Base-by-base conservation (phyloP, 768 basidiomycete genomes). In the Boletus vinaceobasis region DNA sequence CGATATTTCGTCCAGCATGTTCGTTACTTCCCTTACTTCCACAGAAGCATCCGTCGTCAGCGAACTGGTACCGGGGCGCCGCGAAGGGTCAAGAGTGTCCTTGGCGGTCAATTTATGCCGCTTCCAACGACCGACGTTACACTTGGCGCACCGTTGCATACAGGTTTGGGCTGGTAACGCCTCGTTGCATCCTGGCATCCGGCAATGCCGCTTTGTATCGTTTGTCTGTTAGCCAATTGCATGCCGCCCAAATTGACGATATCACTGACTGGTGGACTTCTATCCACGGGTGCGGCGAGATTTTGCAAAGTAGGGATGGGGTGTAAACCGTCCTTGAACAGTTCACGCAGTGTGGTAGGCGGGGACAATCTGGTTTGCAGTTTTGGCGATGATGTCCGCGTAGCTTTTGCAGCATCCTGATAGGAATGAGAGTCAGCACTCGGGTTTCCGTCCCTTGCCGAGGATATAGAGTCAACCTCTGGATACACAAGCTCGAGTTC, bases 121-220 rank as follows among this genome's bases (percentile, higher is more conserved):
- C 9, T 60, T 65, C 67, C 68, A 70, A 19, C 50, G 53, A 7
- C 29, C 23, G 19, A 63, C 19, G 43, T 50, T 53, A 42, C 67
- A 70, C 15, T 51, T 50, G 23, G 59, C 45, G 27, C 67, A 68
- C 9, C 57, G 57, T n/a, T 60, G 44, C 47, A 58, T 54, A n/a
- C 37, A 23, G 3, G 53, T 50, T 1, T 52, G 52, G 5, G 48
- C n/a, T 0, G 55, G 27, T 23, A 66, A 43, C 2, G n/a, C 8
- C 14, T 58, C 63, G 14, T 47, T 42, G 49, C 66, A 70, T 27
- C 52, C 52, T 5, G 43, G 31, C 23, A 44, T 54, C 15, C 43
- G 33, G 42, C 66, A 70, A 4, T 17, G 48, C 27, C 61, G 61
- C 66, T 68, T 7, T 33, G 27, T 23, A 19, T 11, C 2, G 31